phyloP scores from a whole-genome alignment of 306 rosid species.

The Quercus gilva region DNA sequence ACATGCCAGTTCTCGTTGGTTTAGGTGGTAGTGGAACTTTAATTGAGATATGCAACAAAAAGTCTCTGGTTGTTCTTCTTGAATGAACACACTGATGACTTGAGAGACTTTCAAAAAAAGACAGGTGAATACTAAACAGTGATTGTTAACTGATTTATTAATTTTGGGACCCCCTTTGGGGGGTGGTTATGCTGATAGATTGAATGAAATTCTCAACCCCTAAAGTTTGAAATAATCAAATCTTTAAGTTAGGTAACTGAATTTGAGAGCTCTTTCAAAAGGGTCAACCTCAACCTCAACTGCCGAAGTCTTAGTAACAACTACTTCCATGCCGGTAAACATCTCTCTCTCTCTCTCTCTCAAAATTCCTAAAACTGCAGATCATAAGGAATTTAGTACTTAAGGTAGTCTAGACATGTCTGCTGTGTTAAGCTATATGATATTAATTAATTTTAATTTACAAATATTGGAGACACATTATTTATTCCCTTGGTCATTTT shows the following conservation, averaged over 20 bases:
- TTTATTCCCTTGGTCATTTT: background rate
- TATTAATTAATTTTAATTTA: background rate
- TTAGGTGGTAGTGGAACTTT: background rate
- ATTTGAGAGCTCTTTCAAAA: background rate
- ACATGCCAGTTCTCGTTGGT: background rate
- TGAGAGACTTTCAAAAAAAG: background rate
- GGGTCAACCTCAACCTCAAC: slow-evolving; percentile 6
- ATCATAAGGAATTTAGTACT: background rate
- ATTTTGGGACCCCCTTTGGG: background rate
- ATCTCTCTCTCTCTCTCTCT: background rate
- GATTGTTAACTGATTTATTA: background rate
- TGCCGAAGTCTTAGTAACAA: background rate
- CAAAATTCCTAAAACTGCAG: background rate
- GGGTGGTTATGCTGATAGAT: background rate
- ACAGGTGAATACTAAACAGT: background rate
- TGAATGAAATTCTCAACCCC: background rate
- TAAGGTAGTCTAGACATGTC: slow-evolving; percentile 6
- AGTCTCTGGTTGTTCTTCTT: slow-evolving; percentile 2
- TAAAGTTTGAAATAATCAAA: background rate
- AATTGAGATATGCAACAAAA: background rate
- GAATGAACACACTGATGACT: background rate
- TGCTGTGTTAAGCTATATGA: background rate
- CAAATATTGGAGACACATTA: background rate
- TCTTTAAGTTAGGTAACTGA: background rate
- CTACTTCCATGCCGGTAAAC: background rate